Percentiles rank a stretch among this genome's conserved stretches.
These are phyloP conservation scores for Saksenaea oblongispora DNA, from an alignment of 371 early-diverging fungal species.

Conservation along the genomic window DNA sequence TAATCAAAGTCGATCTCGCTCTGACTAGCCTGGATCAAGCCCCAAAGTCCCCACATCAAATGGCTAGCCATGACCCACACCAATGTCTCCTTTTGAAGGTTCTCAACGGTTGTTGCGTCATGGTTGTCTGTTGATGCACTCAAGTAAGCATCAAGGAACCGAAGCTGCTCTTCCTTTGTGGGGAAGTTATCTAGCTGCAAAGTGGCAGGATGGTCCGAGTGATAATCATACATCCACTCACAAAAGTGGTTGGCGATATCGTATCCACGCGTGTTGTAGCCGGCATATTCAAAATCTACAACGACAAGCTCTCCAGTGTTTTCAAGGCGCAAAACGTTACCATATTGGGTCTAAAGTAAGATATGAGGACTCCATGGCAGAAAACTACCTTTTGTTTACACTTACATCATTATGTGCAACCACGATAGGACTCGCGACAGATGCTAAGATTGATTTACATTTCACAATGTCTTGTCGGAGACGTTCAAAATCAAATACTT, in stretches of 20 bases:
- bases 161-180: constrained; percentile 50
- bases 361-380: neutral
- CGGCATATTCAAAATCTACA: constrained; percentile 88
- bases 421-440: constrained; percentile 54
- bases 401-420: constrained; percentile 62
- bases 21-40: constrained; percentile 74
- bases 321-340: constrained; percentile 69
- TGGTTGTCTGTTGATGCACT: constrained; percentile 23
- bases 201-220: constrained; percentile 54
- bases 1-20: constrained; percentile 88
- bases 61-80: constrained; percentile 68
- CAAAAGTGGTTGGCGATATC: constrained; percentile 92
- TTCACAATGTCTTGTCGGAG: constrained; percentile 45
- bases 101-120: constrained; percentile 8
- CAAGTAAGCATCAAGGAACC: constrained; percentile 70
- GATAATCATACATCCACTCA: constrained; percentile 89
- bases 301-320: constrained; percentile 64
- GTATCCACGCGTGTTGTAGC: constrained; percentile 80
- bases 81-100: constrained; percentile 35
- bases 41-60: constrained; percentile 85
- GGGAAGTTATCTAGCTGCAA: constrained; percentile 58
- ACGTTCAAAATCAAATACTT: constrained; percentile 38
- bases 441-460: constrained; percentile 27
- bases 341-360: constrained; percentile 70
- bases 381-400: neutral